Conservation (phyloP, 1,284 basidiomycete genomes). For the Tilletiopsis washingtonensis region DNA sequence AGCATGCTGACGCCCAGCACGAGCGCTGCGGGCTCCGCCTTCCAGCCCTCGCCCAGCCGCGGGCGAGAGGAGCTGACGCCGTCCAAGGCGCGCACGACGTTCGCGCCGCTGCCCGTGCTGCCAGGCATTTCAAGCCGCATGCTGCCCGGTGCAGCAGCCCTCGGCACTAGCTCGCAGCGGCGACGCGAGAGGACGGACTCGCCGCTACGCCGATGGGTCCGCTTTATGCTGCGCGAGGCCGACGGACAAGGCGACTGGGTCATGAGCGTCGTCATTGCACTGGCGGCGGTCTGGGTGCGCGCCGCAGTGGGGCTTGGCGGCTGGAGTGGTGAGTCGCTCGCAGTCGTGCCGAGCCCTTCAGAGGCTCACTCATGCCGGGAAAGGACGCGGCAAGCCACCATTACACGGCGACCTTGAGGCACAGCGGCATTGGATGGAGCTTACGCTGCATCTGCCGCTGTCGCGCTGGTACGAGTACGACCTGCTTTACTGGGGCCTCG, state of each 20-base stretch:
- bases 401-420: slow-evolving; percentile 89
- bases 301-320: slow-evolving; percentile 65
- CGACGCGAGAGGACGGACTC: background rate
- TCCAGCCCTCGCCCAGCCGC: background rate
- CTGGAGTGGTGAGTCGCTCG: slow-evolving; percentile 53
- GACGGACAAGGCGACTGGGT: background rate
- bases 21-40: background rate
- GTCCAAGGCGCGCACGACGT: background rate
- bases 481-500: slow-evolving; percentile 76
- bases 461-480: slow-evolving; percentile 79
- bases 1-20: background rate
- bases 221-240: background rate
- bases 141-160: no score
- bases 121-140: no score
- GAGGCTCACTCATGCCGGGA: slow-evolving; percentile 52
- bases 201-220: background rate
- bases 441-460: slow-evolving; percentile 67
- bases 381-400: no score
- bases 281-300: slow-evolving; percentile 57
- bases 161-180: background rate
- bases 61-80: slow-evolving; percentile 37
- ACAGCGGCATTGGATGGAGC: slow-evolving; percentile 87
- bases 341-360: no score
- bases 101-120: background rate
- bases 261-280: background rate